Base-by-base conservation (phyloP, 2,329 filamentous ascomycete genomes). In the Ophiostoma perfectum region DNA sequence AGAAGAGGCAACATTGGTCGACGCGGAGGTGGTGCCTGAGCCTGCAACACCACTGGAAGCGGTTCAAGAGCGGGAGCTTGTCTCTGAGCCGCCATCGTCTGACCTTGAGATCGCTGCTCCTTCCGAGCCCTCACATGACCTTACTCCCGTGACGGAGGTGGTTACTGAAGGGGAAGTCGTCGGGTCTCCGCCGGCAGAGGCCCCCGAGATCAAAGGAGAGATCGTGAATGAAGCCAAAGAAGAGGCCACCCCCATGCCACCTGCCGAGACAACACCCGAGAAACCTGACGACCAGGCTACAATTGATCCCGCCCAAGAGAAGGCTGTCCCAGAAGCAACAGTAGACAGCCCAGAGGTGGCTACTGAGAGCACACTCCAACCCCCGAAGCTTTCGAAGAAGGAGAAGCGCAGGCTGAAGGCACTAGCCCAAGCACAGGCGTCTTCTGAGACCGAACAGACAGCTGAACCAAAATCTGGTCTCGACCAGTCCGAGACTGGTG, bases 391-490 rank as follows among this genome's bases (percentile, higher is more conserved):
- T 11, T 60, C 55, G 14, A 60, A 63, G 60, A 63, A 63, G 60
- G 60, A 63, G 60, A 63, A 42, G 42, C 63, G 63, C 11, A 27
- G 63, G 42, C n/a, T 64, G 5, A 64, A 64, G 63, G 63, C 63
- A 14, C 41, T 45, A 27, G 63, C 63, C 18, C 11, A 64, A 42
- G 55, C 12, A 38, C 55, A 60, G 27, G 55, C 27, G 4, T 18
- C 55, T 14, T 5, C 27, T 27, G 55, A 38, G 27, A 27, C 55
- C 27, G 55, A 38, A 16, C 12, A 60, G 55, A 9, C 55, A 60
- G 9, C 27, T 6, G 55, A 60, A 27, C 27, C 11, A 11, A 4
- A 18, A 27, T 11, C 49, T 27, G 11, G 49, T 55, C 8, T 55
- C 11, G 49, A 27, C 27, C 49, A 27, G 49, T 36, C 27, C 7